Conservation (phyloP, 495 filamentous ascomycete species). For the Trichoderma parareesei region DNA sequence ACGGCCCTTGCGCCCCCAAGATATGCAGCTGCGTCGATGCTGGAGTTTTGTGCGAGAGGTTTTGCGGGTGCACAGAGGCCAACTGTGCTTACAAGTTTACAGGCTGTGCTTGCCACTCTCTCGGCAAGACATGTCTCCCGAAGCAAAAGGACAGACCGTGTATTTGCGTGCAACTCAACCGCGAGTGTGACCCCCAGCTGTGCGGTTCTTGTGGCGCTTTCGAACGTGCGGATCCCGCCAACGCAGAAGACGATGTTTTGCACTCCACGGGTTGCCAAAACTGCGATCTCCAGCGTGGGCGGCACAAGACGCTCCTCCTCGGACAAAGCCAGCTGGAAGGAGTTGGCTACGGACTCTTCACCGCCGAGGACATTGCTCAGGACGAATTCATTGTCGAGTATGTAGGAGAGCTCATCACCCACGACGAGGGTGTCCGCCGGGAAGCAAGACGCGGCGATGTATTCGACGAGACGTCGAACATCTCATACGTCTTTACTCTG, state of each 20-base stretch:
- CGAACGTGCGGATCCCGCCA: slow-evolving; percentile 53
- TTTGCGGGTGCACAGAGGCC: slow-evolving; percentile 51
- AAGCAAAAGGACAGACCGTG: slow-evolving; percentile 45
- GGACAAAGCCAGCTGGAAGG: slow-evolving; percentile 50
- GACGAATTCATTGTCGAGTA: slow-evolving; percentile 65
- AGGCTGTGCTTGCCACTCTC: slow-evolving; percentile 53
- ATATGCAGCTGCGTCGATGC: slow-evolving; percentile 46
- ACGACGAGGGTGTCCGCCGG: slow-evolving; percentile 50
- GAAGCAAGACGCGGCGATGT: slow-evolving; percentile 50
- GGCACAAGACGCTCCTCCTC: slow-evolving; percentile 50
- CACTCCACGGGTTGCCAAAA: slow-evolving; percentile 51
- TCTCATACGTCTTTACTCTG: slow-evolving; percentile 59
- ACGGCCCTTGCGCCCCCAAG: slow-evolving; percentile 38
- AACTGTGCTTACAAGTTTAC: slow-evolving; percentile 55
- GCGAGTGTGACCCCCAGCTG: slow-evolving; percentile 65
- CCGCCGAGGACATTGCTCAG: slow-evolving; percentile 50
- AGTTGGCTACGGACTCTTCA: slow-evolving; percentile 59
- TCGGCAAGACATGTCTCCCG: slow-evolving; percentile 41
- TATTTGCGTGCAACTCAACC: slow-evolving; percentile 49
- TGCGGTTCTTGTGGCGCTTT: slow-evolving; percentile 57
- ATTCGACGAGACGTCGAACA: slow-evolving; percentile 51
- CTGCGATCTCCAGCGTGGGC: slow-evolving; percentile 50
- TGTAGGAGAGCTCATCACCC: slow-evolving; percentile 60
- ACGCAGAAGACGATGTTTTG: slow-evolving; percentile 44
- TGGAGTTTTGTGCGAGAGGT: slow-evolving; percentile 57